Conservation (phyloP, 2,329 filamentous ascomycete species). For the Cladosporium sphaerospermum region DNA sequence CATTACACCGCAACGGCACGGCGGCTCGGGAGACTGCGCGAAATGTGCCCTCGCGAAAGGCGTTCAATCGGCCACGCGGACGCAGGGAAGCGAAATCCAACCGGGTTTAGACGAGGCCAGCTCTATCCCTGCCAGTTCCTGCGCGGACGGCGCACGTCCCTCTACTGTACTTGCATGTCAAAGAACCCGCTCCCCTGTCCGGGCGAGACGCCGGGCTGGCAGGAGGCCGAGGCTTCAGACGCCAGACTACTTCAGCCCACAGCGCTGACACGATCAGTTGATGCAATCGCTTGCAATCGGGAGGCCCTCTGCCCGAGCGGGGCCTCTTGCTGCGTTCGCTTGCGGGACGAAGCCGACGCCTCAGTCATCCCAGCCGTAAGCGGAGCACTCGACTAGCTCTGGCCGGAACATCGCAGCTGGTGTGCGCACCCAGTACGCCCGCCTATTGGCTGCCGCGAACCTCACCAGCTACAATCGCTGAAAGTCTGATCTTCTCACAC, state of each 20-base stretch:
- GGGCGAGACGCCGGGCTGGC: too few relatives aligned
- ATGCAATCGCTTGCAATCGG: too few relatives aligned
- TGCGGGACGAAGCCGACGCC: too few relatives aligned
- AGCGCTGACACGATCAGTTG: too few relatives aligned
- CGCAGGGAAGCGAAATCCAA: background rate
- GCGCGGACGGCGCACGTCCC: background rate
- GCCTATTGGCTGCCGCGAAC: conserved; percentile 1
- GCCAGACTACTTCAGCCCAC: too few relatives aligned
- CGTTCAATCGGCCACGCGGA: background rate
- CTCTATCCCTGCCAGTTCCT: background rate
- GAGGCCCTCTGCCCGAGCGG: too few relatives aligned
- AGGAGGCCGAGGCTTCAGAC: too few relatives aligned
- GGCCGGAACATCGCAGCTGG: background rate
- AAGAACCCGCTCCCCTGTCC: too few relatives aligned
- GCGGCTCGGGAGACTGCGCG: too few relatives aligned
- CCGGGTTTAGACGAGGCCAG: background rate
- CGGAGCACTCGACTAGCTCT: conserved; percentile 1
- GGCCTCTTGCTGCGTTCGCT: too few relatives aligned
- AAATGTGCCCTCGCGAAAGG: background rate
- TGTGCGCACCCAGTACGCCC: background rate
- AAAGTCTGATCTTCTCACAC: background rate
- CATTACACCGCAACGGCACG: too few relatives aligned
- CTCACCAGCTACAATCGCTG: conserved; percentile 3
- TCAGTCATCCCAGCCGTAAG: background rate
- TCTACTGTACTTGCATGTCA: background rate